phyloP scores from a whole-genome alignment of 2,329 filamentous ascomycete species.

The Phialemoniopsis sp. region DNA sequence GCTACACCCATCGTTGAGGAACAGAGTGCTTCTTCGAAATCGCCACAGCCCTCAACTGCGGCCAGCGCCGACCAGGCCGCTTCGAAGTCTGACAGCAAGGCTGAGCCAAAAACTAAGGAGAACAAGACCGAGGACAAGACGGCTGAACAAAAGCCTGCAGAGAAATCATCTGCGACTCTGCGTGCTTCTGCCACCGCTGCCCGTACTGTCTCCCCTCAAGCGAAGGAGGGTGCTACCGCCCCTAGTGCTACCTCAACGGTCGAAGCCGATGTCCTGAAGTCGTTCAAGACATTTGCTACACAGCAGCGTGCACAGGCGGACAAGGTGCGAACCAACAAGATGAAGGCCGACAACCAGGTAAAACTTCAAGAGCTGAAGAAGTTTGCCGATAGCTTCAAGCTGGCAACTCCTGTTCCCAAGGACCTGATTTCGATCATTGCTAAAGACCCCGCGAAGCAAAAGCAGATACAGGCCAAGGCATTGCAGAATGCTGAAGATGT shows the following conservation, averaged over 20 bases:
- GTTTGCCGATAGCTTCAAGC: slow-evolving; percentile 90
- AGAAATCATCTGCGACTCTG: slow-evolving; percentile 10
- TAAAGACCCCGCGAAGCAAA: slow-evolving; percentile 93
- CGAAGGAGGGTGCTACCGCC: slow-evolving; percentile 28
- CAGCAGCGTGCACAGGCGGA: slow-evolving; percentile 52
- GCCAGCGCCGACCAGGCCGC: slow-evolving; percentile 2
- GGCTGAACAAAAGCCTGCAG: slow-evolving; percentile 16
- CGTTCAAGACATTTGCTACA: slow-evolving; percentile 61
- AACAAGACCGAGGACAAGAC: slow-evolving; percentile 23
- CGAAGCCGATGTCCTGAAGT: slow-evolving; percentile 56
- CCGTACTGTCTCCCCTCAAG: slow-evolving; percentile 34
- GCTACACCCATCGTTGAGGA: slow-evolving; percentile 29
- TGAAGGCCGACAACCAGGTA: slow-evolving; percentile 76
- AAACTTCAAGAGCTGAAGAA: slow-evolving; percentile 94
- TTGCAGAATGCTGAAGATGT: slow-evolving; percentile 68
- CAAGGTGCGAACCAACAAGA: slow-evolving; percentile 52
- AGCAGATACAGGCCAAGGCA: slow-evolving; percentile 86
- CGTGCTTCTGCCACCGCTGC: slow-evolving; percentile 29
- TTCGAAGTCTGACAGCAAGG: slow-evolving; percentile 19
- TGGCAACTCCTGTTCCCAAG: slow-evolving; percentile 84
- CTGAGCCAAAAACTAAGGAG: slow-evolving; percentile 21
- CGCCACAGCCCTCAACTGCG: slow-evolving; percentile 15
- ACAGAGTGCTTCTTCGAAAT: slow-evolving; percentile 15
- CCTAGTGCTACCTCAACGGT: slow-evolving; percentile 58
- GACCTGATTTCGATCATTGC: slow-evolving; percentile 94